Evolutionary conservation across 2,329 filamentous ascomycete genomes (phyloP), one percentile per base, ranked within the genome.

Genomic region (Malbranchea zuffiana): DNA sequence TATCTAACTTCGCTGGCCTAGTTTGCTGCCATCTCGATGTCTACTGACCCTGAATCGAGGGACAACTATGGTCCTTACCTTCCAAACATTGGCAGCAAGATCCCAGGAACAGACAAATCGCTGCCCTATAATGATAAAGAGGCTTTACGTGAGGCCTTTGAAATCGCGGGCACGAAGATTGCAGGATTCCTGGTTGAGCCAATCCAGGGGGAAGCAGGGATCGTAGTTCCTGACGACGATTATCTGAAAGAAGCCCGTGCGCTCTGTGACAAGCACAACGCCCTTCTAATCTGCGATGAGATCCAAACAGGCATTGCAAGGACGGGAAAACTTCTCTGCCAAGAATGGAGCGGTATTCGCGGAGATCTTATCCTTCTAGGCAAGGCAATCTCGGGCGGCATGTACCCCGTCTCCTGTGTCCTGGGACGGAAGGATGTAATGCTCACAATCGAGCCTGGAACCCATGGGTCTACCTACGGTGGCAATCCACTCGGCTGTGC

Each of bases 381-480:
- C 55, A 98, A 98, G 69, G 90, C 90, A 50, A 94, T 98, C 58
- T 94, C 86, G 21, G 90, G 90, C 46, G 90, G 90, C 61, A 90
- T 96, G 81, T 98, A 98, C 65, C 90, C 90, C n/a, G 90, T 98
- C 40, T 94, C 86, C 44, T 86, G 80, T 52, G 87, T 98, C 32
- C 71, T 98, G 35, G 80, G 82, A 44, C 78, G 78, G 52, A 86
- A 81, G 64, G 87, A 95, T 40, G 71, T 96, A 46, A 95, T 98
- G 87, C 74, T 95, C 48, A 90, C 88, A 6, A 72, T 98, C 46
- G 90, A 98, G 69, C 84, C 90, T 17, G 90, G 90, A 42, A 96
- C 90, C 17, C 90, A 98, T 63, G 90, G 90, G 32, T 94, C 85
- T 27, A 98, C 90, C n/a, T 98, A 96, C 55, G 90, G 90, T 44